A percentile compares a stretch with the other conserved stretches of the same genome.
These are phyloP conservation scores for Papilionanthe hybrid DNA, from an alignment of 116 monocot genomes.

Conservation along the genomic window DNA sequence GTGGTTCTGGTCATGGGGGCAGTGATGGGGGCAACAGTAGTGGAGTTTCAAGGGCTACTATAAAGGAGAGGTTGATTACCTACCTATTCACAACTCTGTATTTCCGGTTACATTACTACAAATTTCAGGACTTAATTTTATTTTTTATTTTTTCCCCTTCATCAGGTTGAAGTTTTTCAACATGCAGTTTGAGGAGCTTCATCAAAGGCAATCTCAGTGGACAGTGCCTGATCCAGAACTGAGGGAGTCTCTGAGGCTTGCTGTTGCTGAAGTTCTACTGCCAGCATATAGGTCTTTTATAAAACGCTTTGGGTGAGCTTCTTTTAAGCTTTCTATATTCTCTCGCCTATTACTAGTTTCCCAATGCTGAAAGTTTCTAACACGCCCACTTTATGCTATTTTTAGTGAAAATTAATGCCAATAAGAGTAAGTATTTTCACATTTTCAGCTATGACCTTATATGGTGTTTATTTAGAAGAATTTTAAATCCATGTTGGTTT, in stretches of 20 bases:
- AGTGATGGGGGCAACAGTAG: conserved; percentile 48
- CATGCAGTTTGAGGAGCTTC: conserved; percentile 83
- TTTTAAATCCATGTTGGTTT: not conserved
- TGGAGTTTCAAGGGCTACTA: conserved; percentile 62
- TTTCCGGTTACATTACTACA: not conserved
- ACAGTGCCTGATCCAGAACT: conserved; percentile 86
- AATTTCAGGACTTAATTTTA: not conserved
- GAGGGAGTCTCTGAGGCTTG: conserved; percentile 80
- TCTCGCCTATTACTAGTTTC: not conserved
- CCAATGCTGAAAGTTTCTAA: not conserved
- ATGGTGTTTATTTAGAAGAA: not conserved
- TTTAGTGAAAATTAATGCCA: not conserved
- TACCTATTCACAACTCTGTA: not conserved
- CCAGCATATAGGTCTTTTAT: conserved; percentile 90
- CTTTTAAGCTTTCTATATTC: not conserved
- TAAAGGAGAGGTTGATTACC: conserved; percentile 71
- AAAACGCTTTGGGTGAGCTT: conserved; percentile 81
- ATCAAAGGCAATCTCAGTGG: conserved; percentile 88
- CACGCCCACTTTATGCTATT: not conserved
- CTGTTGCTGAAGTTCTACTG: conserved; percentile 81
- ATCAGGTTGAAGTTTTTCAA: conserved; percentile 88
- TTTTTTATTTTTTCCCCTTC: not conserved
- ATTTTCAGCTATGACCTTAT: not conserved
- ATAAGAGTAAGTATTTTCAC: not conserved
- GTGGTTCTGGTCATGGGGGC: conserved; percentile 32